Evolutionary conservation across 495 filamentous ascomycete species (phyloP).

Genomic region (Articulospora tetracladia): DNA sequence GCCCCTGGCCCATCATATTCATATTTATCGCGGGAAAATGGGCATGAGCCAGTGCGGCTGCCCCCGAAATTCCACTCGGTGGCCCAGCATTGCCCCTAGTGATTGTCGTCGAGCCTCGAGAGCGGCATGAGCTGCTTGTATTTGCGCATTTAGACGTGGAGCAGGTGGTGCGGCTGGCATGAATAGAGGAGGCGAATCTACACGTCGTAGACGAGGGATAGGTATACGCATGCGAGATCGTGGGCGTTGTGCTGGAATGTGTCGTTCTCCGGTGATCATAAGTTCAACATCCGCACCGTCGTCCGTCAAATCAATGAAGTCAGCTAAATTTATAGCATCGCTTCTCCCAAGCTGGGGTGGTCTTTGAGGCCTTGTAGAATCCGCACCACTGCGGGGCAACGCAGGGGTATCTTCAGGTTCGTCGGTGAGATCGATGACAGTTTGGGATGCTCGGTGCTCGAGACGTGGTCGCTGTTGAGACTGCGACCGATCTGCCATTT

Average conservation of each 20-base stretch:
- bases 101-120: background rate
- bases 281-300: constrained; percentile 23
- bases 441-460: constrained; percentile 26
- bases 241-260: constrained; percentile 5
- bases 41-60: background rate
- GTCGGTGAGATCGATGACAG: constrained; percentile 39
- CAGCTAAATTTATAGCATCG: constrained; percentile 21
- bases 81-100: background rate
- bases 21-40: background rate
- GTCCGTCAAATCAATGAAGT: constrained; percentile 32
- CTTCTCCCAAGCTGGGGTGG: constrained; percentile 22
- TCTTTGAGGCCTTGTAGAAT: constrained; percentile 25
- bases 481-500: constrained; percentile 14
- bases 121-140: background rate
- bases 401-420: constrained; percentile 27
- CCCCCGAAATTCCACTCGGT: background rate
- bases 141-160: background rate
- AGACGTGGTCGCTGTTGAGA: constrained; percentile 19
- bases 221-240: background rate
- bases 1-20: constrained; percentile 2
- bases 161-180: constrained; percentile 3
- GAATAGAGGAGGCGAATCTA: constrained; percentile 19
- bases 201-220: background rate
- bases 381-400: constrained; percentile 11
- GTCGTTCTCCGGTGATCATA: constrained; percentile 8